Evolutionary conservation across 352 stramenopile species (phyloP).

Genomic region (Globisporangium cystogenes): DNA sequence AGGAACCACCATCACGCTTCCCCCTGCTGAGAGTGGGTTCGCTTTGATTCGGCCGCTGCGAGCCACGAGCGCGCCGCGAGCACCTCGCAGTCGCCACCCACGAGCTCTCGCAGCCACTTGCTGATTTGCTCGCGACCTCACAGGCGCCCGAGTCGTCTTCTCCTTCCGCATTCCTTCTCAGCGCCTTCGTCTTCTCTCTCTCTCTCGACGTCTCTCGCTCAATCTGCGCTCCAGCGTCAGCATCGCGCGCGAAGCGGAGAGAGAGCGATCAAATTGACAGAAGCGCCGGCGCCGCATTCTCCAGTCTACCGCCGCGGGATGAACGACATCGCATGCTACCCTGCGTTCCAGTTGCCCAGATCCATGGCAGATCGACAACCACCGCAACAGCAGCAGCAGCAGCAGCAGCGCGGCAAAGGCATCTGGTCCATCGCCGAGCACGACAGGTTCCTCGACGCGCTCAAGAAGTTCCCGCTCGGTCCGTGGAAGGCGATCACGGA

Average conservation of each 20-base stretch:
- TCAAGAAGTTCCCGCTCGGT: slow-evolving; percentile 23
- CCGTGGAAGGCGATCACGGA: slow-evolving; percentile 28
- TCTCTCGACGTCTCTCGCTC: too few species aligned
- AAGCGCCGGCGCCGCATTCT: too few species aligned
- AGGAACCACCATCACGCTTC: background rate
- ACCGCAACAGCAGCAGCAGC: slow-evolving; percentile 1
- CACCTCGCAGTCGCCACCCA: background rate
- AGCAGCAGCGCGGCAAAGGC: slow-evolving; percentile 8
- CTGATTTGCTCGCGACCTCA: slow-evolving; percentile 1
- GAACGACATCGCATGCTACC: slow-evolving; percentile 8
- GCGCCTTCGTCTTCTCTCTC: background rate
- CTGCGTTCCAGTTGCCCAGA: background rate
- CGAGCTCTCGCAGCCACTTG: background rate
- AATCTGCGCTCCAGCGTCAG: too few species aligned
- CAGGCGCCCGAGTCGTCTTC: background rate
- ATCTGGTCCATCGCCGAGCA: slow-evolving; percentile 31
- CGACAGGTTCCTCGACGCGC: slow-evolving; percentile 25
- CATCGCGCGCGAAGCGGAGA: too few species aligned
- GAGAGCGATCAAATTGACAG: background rate
- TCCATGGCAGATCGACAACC: slow-evolving; percentile 3
- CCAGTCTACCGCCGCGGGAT: slow-evolving; percentile 2
- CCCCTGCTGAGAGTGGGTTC: background rate
- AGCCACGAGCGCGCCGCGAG: background rate
- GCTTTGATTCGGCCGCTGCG: background rate
- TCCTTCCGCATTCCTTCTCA: background rate